Base-by-base conservation (phyloP, 257 asterid species). In the Paulownia fortunei region DNA sequence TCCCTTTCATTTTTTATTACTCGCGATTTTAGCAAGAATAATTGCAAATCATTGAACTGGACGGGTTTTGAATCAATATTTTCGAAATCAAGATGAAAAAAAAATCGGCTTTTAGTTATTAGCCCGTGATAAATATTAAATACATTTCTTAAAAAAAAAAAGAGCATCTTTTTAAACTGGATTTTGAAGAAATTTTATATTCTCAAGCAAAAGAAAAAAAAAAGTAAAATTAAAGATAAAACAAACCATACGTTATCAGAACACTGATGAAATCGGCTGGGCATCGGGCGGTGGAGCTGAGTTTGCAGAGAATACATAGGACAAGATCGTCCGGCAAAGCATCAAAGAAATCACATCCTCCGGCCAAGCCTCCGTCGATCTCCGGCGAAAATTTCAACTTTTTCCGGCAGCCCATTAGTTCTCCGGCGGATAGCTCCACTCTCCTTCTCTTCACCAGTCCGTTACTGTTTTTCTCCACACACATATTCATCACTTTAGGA, bases 301-400 rank as follows among this genome's bases (percentile, higher is more conserved):
- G 91, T 58, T 85, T 92, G 56, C 81, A 77, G 76, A 92, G 91
- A 61, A 94, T 85, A 44, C 64, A 84, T 0, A 92, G 65, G 3
- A 94, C 82, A 0, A 94, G 82, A 86, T 94, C 98, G 66, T 94
- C 97, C 26, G 97, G 98, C 72, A 94, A 85, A 3, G 84, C 83
- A 66, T 94, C 93, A 56, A 94, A 88, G 21, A 86, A 86, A 41
- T 92, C 96, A 15, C 60, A 34, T 2, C 55, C 79, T 2, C 59
- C 78, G 72, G 72, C 67, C 13, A 39, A 8, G 3, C 10, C 30
- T 24, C 59, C 63, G 15, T 36, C 69, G 9, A 41, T 11, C 55
- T 56, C 87, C 86, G 73, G 69, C 37, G 86, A 69, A 21, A 64
- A 5, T 76, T 76, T 88, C 0, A 69, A 30, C 79, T 76, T 85